Evolutionary conservation across 768 basidiomycete genomes (phyloP).

Genomic region (Cyclocybe cylindracea): DNA sequence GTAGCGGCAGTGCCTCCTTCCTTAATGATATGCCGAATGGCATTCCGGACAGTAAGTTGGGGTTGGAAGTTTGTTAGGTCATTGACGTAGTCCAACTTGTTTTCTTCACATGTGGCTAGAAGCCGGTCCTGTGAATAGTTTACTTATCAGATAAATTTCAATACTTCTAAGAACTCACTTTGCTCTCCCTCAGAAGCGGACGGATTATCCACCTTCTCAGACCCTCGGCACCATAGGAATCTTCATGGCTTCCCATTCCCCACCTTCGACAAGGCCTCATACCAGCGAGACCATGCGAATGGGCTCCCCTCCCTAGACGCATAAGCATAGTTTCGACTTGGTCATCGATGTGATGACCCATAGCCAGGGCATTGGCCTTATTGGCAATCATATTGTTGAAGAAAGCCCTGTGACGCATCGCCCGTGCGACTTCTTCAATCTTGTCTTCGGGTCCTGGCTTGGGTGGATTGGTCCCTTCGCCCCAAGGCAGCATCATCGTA

Average conservation of each 20-base stretch:
- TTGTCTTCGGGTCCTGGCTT: constrained; percentile 38
- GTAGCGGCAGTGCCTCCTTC: neutral
- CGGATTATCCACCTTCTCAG: constrained; percentile 72
- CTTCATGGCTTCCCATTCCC: constrained; percentile 68
- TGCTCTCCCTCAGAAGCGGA: constrained; percentile 66
- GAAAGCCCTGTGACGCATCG: constrained; percentile 50
- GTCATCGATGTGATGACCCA: constrained; percentile 82
- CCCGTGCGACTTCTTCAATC: constrained; percentile 59
- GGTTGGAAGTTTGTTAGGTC: constrained; percentile 81
- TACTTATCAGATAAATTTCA: constrained; percentile 1
- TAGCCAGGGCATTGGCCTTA: constrained; percentile 47
- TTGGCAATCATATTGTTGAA: constrained; percentile 37
- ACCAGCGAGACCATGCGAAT: constrained; percentile 58
- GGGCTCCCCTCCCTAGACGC: constrained; percentile 61
- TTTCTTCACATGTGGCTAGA: constrained; percentile 72
- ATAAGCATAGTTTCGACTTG: constrained; percentile 82
- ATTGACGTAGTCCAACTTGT: constrained; percentile 58
- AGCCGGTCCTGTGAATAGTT: constrained; percentile 62
- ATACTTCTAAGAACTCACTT: constrained; percentile 45
- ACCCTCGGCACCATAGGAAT: constrained; percentile 52
- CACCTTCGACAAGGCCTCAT: constrained; percentile 70
- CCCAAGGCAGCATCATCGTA: constrained; percentile 59
- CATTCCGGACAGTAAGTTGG: constrained; percentile 69
- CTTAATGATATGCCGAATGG: constrained; percentile 50
- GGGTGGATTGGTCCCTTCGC: constrained; percentile 46